Percentiles rank a stretch among this genome's conserved stretches.
phyloP scores from a whole-genome alignment of 768 basidiomycete genomes.

The Guyanaporus albipodus region DNA sequence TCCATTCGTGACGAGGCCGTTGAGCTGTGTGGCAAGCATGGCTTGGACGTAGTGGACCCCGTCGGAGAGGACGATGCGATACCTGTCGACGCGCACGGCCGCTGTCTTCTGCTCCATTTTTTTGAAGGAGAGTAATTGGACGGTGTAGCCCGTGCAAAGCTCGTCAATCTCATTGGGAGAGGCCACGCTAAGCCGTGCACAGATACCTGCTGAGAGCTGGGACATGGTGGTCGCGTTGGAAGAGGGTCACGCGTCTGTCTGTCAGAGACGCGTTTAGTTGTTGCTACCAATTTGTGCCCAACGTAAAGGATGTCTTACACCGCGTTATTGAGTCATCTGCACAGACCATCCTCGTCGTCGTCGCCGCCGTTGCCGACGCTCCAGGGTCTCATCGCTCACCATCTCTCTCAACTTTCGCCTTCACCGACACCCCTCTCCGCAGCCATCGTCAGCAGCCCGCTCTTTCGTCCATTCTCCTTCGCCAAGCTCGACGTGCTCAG shows the following conservation, averaged over 20 bases:
- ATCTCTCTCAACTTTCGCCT: constrained; percentile 25
- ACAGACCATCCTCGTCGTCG: constrained; percentile 19
- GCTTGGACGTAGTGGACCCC: constrained; percentile 83
- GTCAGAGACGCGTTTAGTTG: too few species aligned
- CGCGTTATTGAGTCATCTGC: constrained; percentile 23
- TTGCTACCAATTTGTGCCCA: too few species aligned
- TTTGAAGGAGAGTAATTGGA: constrained; percentile 85
- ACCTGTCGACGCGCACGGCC: constrained; percentile 48
- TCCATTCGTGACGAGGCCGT: constrained; percentile 63
- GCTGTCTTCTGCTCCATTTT: constrained; percentile 47
- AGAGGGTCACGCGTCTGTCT: neutral
- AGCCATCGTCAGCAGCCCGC: constrained; percentile 29
- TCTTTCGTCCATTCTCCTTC: constrained; percentile 30
- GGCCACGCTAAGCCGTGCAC: constrained; percentile 44
- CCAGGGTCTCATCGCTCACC: constrained; percentile 27
- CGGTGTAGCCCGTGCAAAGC: constrained; percentile 39
- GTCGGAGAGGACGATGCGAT: constrained; percentile 86
- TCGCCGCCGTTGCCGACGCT: constrained; percentile 18
- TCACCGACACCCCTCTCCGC: constrained; percentile 33
- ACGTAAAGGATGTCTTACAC: constrained; percentile 28
- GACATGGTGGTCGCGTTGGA: constrained; percentile 32
- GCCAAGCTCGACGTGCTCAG: constrained; percentile 27
- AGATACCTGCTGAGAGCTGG: constrained; percentile 56
- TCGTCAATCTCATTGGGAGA: constrained; percentile 27
- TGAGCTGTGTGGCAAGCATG: constrained; percentile 93